Base-by-base conservation (phyloP, 495 filamentous ascomycete species). In the Sabuloglossum arenarium region DNA sequence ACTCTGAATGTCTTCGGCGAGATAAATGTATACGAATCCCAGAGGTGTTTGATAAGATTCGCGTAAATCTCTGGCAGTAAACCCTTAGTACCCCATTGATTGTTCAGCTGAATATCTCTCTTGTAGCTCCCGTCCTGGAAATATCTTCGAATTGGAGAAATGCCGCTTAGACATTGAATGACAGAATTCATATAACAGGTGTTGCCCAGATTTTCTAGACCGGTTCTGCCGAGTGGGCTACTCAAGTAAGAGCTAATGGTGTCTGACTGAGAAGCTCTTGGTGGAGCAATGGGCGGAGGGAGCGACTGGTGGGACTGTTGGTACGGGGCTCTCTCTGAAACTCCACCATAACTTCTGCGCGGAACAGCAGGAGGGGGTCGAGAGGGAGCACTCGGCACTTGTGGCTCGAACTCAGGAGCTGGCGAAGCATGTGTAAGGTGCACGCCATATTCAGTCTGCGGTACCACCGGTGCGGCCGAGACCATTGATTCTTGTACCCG, bases 101-200 rank as follows among this genome's bases (percentile, higher is more conserved):
- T 67, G 1, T 60, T 73, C 60, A 80, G 81, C 52, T 76, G 74
- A 9, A 72, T 34, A 60, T 70, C 58, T 57, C 64, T 57, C 28
- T 64, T 62, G 60, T 74, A 68, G 34, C 56, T 59, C 59, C 73
- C 56, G 67, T 73, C 73, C 73, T 87, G 31, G 60, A 96, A 81
- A 56, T 86, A 83, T 29, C 78, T 70, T 29, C 79, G 75, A 57
- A 99, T 73, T 23, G 79, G 77, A 23, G 78, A 70, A 0, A 86
- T 91, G 3, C 81, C 82, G 58, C 84, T 81, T 55, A 97, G 68
- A 58, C 80, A 84, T 65, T 99, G 91, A 14, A 99, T 68, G 3
- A 80, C 81, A 14, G 84, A 78, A 69, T 96, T 95, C 77, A 89
- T 87, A 64, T 91, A 99, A 67, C 91, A 99, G 6, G 79, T 85